These are phyloP conservation scores for Aspergillus sp. DNA, from an alignment of 2,329 filamentous ascomycete species.

Conservation along the genomic window DNA sequence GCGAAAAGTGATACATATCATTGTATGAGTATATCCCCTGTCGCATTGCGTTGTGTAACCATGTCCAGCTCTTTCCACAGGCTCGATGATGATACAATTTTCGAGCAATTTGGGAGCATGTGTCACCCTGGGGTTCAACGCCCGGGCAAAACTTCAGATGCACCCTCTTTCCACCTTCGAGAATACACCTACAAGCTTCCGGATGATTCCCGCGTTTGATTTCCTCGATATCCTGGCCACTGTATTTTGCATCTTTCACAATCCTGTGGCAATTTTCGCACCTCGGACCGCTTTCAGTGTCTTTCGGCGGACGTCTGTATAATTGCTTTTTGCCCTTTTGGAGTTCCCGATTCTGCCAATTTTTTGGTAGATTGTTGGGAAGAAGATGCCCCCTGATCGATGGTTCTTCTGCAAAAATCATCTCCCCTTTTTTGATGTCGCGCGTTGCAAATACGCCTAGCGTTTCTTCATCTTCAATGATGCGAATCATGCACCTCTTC, in stretches of 20 bases:
- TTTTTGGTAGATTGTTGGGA: conserved; percentile 2
- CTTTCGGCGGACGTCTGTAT: too few species aligned
- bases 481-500: conserved; percentile 8
- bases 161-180: background rate
- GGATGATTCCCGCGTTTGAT: conserved; percentile 1
- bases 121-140: background rate
- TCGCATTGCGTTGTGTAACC: conserved; percentile 31
- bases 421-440: conserved; percentile 16
- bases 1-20: conserved; percentile 9
- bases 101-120: conserved; percentile 22
- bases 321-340: background rate
- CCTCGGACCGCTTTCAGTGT: background rate
- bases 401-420: conserved; percentile 30
- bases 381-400: conserved; percentile 30
- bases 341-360: background rate
- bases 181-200: conserved; percentile 6
- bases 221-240: background rate
- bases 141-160: conserved; percentile 8
- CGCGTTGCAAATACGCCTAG: conserved; percentile 24
- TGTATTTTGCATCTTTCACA: background rate
- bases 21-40: conserved; percentile 7
- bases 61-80: conserved; percentile 29
- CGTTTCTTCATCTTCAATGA: conserved; percentile 1
- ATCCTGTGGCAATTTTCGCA: conserved; percentile 26
- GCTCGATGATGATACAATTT: conserved; percentile 23